phyloP scores from a whole-genome alignment of 208 protist species.

The Polymyxa betae region DNA sequence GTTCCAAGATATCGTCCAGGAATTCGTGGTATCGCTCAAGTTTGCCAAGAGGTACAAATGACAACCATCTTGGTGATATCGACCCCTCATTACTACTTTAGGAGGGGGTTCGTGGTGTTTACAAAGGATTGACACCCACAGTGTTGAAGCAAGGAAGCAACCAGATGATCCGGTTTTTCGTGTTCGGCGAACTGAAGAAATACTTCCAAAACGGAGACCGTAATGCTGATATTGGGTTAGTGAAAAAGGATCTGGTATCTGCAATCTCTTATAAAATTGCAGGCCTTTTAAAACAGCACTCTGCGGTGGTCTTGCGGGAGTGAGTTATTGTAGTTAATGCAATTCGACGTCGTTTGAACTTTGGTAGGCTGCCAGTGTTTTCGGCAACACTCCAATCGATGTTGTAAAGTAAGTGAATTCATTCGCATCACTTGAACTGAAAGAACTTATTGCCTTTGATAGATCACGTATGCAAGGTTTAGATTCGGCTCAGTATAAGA shows the following conservation, averaged over 20 bases:
- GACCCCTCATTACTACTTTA: too few species aligned
- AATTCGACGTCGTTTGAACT: too few species aligned
- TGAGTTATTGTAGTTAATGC: too few species aligned
- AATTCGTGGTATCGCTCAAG: not conserved
- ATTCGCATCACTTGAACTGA: too few species aligned
- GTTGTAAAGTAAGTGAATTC: too few species aligned
- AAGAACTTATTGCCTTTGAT: too few species aligned
- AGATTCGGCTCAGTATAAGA: not conserved
- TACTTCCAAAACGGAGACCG: not conserved
- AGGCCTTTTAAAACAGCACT: not conserved
- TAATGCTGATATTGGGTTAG: not conserved
- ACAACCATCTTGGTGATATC: too few species aligned
- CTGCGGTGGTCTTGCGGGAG: not conserved
- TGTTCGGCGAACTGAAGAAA: not conserved
- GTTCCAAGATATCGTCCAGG: not conserved
- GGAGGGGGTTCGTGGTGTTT: not conserved
- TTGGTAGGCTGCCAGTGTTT: not conserved
- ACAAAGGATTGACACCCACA: not conserved
- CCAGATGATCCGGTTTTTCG: slow-evolving; percentile 18
- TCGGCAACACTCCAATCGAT: not conserved
- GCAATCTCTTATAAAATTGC: not conserved
- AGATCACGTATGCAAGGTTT: not conserved
- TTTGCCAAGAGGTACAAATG: not conserved
- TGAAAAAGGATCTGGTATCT: too few species aligned
- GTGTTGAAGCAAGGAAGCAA: slow-evolving; percentile 1